These are phyloP conservation scores for Bassia scoparia DNA, from an alignment of 148 eudicot genomes.

Conservation along the genomic window DNA sequence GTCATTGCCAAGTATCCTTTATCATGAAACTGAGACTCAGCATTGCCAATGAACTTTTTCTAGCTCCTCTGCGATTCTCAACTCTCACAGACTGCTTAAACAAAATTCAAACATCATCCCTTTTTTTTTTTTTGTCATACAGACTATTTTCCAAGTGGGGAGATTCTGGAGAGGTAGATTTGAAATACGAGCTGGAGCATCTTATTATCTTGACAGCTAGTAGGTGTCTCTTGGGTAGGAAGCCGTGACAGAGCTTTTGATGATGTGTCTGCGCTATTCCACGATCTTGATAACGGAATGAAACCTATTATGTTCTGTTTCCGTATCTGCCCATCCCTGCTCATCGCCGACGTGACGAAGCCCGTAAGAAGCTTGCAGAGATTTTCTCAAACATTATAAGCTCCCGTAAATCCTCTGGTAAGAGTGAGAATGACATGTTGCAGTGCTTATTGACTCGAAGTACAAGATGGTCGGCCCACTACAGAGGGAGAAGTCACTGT, in stretches of 20 bases:
- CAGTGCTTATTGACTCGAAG: conserved; percentile 87
- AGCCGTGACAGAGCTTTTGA: conserved; percentile 87
- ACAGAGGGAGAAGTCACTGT: conserved; percentile 80
- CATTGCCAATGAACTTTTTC: too few species aligned
- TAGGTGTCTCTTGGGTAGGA: conserved; percentile 88
- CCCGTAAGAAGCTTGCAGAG: conserved; percentile 68
- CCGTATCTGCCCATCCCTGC: conserved; percentile 95
- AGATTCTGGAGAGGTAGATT: conserved; percentile 85
- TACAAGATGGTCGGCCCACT: conserved; percentile 86
- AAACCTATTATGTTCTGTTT: conserved; percentile 80
- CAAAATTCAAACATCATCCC: neutral
- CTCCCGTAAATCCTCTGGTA: conserved; percentile 63
- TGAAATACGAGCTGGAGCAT: conserved; percentile 86
- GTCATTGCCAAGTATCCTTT: too few species aligned
- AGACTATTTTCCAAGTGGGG: conserved; percentile 98
- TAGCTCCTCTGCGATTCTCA: neutral
- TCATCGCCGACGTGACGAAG: conserved; percentile 73
- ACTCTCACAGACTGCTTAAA: neutral
- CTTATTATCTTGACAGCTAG: conserved; percentile 93
- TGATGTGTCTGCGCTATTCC: conserved; percentile 94
- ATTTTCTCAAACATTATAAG: conserved; percentile 65
- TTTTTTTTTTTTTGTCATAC: conserved; percentile 19
- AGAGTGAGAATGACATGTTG: conserved; percentile 71
- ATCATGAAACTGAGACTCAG: neutral
- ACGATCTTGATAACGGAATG: conserved; percentile 92